A percentile compares a stretch with the other conserved stretches of the same genome.
phyloP scores from a whole-genome alignment of 106 monocot genomes.

The Dioscorea zingiberensis region DNA sequence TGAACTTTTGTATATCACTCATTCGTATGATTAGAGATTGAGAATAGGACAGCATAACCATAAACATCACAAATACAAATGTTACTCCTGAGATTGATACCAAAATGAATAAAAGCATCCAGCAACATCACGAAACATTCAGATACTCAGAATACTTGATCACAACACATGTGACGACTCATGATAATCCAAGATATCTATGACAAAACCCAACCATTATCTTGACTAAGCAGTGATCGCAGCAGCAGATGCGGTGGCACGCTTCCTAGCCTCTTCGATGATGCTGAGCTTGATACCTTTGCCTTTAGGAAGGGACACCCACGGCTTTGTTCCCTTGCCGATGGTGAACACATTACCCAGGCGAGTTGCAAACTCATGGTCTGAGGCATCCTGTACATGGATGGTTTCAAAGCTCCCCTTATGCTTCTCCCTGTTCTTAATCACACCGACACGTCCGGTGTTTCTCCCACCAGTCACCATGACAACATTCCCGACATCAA shows the following conservation, averaged over 20 bases:
- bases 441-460: constrained; percentile 72
- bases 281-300: constrained; percentile 82
- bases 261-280: constrained; percentile 75
- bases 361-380: constrained; percentile 80
- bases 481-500: constrained; percentile 78
- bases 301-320: constrained; percentile 80
- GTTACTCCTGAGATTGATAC: too few species aligned
- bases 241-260: constrained; percentile 41
- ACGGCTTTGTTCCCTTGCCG: constrained; percentile 76
- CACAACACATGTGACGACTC: too few species aligned
- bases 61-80: too few species aligned
- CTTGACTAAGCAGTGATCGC: too few species aligned
- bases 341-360: constrained; percentile 77
- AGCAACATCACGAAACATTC: too few species aligned
- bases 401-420: constrained; percentile 85
- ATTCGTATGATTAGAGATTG: too few species aligned
- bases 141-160: too few species aligned
- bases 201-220: too few species aligned
- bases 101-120: too few species aligned
- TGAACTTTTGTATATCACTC: too few species aligned
- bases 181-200: too few species aligned
- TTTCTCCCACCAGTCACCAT: constrained; percentile 87
- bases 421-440: constrained; percentile 90
- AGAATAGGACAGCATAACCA: too few species aligned
- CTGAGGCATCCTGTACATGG: constrained; percentile 63